These are phyloP conservation scores for Starmerella vaccinii DNA, from an alignment of 805 yeast species.

Conservation along the genomic window DNA sequence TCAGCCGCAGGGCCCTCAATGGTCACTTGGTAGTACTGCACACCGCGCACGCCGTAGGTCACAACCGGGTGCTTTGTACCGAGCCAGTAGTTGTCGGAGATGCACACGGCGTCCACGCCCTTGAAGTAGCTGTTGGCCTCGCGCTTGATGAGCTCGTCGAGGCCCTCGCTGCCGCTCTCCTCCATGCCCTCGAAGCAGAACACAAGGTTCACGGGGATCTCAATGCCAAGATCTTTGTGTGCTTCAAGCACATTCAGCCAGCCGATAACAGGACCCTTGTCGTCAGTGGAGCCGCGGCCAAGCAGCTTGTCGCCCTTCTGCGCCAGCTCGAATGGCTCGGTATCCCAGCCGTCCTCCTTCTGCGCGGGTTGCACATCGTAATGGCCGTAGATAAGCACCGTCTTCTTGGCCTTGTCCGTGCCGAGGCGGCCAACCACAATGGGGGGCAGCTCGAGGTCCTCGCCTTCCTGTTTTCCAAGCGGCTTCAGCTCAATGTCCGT, in stretches of 20 bases:
- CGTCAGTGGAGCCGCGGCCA: constrained; percentile 96
- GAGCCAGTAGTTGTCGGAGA: constrained; percentile 96
- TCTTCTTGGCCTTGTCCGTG: constrained; percentile 68
- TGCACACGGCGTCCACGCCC: constrained; percentile 87
- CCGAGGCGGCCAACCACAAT: constrained; percentile 88
- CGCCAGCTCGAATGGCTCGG: constrained; percentile 76
- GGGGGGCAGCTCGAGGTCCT: constrained; percentile 68
- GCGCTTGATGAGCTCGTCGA: constrained; percentile 66
- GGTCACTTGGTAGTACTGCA: constrained; percentile 77
- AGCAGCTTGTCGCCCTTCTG: constrained; percentile 54
- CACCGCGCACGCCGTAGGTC: constrained; percentile 96
- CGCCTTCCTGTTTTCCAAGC: constrained; percentile 56
- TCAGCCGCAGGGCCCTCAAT: constrained; percentile 93
- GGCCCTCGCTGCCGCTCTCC: constrained; percentile 89
- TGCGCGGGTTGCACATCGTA: constrained; percentile 98
- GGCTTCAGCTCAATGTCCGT: constrained; percentile 70
- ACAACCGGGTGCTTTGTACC: constrained; percentile 95
- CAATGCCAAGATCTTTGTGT: constrained; percentile 71
- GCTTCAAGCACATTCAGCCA: constrained; percentile 94
- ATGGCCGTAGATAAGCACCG: constrained; percentile 87
- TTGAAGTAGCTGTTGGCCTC: constrained; percentile 78
- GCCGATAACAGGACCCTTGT: constrained; percentile 95
- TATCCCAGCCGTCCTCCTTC: constrained; percentile 85
- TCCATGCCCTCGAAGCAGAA: constrained; percentile 99
- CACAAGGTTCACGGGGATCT: constrained; percentile 84